phyloP scores from a whole-genome alignment of 805 yeast species.

The Saccharomycopsis lassenensis region DNA sequence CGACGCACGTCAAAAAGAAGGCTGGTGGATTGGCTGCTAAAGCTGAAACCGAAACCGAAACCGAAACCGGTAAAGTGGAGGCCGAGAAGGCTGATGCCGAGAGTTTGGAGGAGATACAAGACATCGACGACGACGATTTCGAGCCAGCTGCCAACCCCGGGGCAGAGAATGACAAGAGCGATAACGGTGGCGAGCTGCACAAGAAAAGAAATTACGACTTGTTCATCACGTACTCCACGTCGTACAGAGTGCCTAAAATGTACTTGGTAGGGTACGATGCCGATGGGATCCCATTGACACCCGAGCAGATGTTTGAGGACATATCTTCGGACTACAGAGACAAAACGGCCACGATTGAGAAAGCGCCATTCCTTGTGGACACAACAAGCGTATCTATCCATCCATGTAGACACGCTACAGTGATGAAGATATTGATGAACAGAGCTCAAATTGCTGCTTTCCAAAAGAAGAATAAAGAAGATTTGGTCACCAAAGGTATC shows the following conservation, averaged over 20 bases:
- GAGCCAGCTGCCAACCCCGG: constrained; percentile 26
- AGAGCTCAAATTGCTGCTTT: constrained; percentile 45
- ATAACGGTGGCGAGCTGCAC: constrained; percentile 15
- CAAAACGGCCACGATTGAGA: constrained; percentile 93
- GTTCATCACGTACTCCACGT: constrained; percentile 86
- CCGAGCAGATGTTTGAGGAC: constrained; percentile 90
- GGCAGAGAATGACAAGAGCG: constrained; percentile 27
- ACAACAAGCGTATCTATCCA: constrained; percentile 78
- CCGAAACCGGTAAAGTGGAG: neutral
- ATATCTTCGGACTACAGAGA: constrained; percentile 85
- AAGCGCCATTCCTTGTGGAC: constrained; percentile 70
- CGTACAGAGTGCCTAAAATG: constrained; percentile 92
- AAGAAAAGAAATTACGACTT: constrained; percentile 68
- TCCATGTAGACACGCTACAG: constrained; percentile 92
- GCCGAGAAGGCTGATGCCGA: constrained; percentile 5
- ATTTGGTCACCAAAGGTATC: constrained; percentile 30
- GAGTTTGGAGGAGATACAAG: constrained; percentile 25
- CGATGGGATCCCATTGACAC: constrained; percentile 77
- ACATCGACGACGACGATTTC: constrained; percentile 38
- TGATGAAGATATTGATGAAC: constrained; percentile 80
- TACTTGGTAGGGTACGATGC: constrained; percentile 79
- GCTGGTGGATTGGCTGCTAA: neutral
- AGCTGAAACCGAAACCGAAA: neutral
- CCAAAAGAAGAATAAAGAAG: constrained; percentile 22
- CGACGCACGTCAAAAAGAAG: constrained; percentile 21